phyloP scores from a whole-genome alignment of 352 stramenopile genomes.

The Pythium coloratum region DNA sequence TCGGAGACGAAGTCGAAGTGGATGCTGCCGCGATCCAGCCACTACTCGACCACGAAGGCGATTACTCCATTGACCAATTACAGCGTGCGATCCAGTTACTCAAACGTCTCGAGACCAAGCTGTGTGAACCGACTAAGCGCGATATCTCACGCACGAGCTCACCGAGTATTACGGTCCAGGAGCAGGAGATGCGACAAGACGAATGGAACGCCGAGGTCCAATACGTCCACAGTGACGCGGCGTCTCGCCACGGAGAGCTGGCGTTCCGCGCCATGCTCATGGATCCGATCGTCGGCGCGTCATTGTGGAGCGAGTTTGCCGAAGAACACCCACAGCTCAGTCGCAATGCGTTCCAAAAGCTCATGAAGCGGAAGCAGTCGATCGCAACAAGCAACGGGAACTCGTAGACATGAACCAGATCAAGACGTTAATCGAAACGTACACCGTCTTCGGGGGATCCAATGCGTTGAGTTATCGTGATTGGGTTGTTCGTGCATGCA shows the following conservation, averaged over 20 bases:
- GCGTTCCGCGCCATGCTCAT: slow-evolving; percentile 39
- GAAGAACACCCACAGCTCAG: slow-evolving; percentile 32
- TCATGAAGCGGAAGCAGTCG: slow-evolving; percentile 27
- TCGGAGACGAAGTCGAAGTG: slow-evolving; percentile 15
- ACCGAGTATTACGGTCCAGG: slow-evolving; percentile 19
- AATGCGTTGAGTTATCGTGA: not conserved
- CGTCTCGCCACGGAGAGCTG: slow-evolving; percentile 37
- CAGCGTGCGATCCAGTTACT: slow-evolving; percentile 28
- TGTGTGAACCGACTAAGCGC: slow-evolving; percentile 23
- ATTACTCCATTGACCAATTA: slow-evolving; percentile 26
- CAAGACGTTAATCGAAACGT: not conserved
- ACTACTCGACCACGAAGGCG: slow-evolving; percentile 26
- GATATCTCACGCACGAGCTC: slow-evolving; percentile 24
- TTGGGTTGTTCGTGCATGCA: too few relatives aligned
- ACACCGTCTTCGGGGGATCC: not conserved
- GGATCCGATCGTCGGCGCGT: slow-evolving; percentile 27
- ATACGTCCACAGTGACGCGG: slow-evolving; percentile 34
- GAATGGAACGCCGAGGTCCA: slow-evolving; percentile 26
- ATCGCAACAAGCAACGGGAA: not conserved
- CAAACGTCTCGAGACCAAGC: slow-evolving; percentile 25
- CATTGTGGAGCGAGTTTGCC: slow-evolving; percentile 37
- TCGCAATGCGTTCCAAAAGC: slow-evolving; percentile 36
- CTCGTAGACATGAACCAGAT: not conserved
- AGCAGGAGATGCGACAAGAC: slow-evolving; percentile 28
- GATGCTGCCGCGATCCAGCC: slow-evolving; percentile 21